Evolutionary conservation across 1,284 basidiomycete genomes (phyloP).

Genomic region (Sutorius eximius): DNA sequence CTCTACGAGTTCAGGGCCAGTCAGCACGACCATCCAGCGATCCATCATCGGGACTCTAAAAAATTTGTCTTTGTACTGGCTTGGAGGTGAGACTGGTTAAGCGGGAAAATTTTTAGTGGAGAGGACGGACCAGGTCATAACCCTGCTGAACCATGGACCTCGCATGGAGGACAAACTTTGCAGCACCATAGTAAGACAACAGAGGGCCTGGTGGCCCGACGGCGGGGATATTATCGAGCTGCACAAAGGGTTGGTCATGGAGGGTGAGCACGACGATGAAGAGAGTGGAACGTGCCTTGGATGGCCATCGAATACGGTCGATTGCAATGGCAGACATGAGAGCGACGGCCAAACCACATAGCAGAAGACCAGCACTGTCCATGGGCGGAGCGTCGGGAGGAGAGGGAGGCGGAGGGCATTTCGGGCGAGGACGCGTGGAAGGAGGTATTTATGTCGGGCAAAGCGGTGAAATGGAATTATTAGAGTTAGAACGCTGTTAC

Average conservation of each 20-base stretch:
- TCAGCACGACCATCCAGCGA: constrained; percentile 38
- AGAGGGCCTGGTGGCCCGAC: constrained; percentile 38
- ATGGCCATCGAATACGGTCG: constrained; percentile 25
- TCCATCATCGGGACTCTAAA: constrained; percentile 41
- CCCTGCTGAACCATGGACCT: constrained; percentile 38
- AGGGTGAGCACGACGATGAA: not conserved
- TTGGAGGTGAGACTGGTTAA: constrained; percentile 17
- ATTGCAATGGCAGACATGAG: constrained; percentile 14
- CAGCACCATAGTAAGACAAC: constrained; percentile 37
- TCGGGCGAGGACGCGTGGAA: constrained; percentile 21
- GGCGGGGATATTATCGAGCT: constrained; percentile 37
- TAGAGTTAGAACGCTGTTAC: constrained; percentile 33
- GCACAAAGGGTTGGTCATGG: constrained; percentile 1
- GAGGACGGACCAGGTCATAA: constrained; percentile 35
- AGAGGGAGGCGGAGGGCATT: constrained; percentile 32
- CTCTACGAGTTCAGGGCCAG: constrained; percentile 35
- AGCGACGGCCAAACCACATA: constrained; percentile 22
- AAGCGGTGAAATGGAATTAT: constrained; percentile 28
- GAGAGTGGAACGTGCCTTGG: constrained; percentile 23
- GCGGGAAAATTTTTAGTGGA: not conserved
- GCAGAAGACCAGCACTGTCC: constrained; percentile 24
- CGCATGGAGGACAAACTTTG: constrained; percentile 33
- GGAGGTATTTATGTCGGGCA: constrained; percentile 34
- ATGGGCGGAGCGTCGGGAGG: constrained; percentile 23
- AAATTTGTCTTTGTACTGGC: constrained; percentile 34